Conservation (phyloP, 2,329 filamentous ascomycete species). For the Sporothrix inflata region DNA sequence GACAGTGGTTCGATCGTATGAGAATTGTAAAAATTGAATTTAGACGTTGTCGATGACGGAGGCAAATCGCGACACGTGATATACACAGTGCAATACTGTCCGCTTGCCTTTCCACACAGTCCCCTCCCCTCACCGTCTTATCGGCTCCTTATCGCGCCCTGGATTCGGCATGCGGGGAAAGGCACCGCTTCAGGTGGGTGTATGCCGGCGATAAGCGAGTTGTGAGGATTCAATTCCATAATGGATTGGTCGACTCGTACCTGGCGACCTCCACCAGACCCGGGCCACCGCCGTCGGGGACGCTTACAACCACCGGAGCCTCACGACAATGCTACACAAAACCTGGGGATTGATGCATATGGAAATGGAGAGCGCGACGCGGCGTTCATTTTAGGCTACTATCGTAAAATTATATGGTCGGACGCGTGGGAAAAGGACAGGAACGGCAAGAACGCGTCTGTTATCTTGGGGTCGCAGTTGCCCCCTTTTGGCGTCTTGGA, state of each 20-base stretch:
- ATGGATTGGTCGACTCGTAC: neutral
- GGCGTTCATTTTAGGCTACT: slow-evolving; percentile 27
- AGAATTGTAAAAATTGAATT: neutral
- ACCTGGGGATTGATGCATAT: slow-evolving; percentile 16
- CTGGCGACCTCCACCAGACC: neutral
- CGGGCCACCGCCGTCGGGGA: neutral
- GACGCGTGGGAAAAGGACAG: slow-evolving; percentile 3
- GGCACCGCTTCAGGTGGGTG: neutral
- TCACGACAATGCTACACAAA: neutral
- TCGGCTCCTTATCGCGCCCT: neutral
- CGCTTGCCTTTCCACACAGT: neutral
- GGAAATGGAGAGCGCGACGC: slow-evolving; percentile 24
- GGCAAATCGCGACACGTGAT: slow-evolving; percentile 16
- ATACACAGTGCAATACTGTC: neutral
- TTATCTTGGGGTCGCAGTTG: neutral
- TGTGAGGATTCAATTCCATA: neutral
- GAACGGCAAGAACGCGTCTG: neutral
- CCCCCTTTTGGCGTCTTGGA: slow-evolving; percentile 19
- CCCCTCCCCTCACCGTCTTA: neutral
- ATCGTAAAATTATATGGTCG: neutral
- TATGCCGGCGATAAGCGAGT: slow-evolving; percentile 20
- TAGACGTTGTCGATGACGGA: neutral
- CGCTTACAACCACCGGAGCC: neutral
- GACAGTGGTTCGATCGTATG: neutral
- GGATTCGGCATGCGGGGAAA: neutral